These are phyloP conservation scores for Albatrellus ellisii DNA, from an alignment of 768 basidiomycete species.

Conservation along the genomic window DNA sequence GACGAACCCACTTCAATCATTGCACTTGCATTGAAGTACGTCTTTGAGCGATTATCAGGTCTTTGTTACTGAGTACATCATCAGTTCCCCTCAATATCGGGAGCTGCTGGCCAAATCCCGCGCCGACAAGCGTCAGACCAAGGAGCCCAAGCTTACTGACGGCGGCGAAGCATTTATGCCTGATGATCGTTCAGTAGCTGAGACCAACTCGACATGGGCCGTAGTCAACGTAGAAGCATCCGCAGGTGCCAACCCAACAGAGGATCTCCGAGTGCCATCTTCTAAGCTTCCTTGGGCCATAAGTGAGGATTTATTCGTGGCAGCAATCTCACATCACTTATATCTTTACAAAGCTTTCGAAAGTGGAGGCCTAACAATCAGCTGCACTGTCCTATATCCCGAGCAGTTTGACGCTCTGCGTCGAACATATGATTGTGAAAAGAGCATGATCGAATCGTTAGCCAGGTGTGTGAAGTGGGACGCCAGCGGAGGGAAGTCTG, in stretches of 20 bases:
- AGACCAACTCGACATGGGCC: constrained; percentile 86
- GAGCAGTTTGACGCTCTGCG: constrained; percentile 95
- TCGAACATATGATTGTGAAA: constrained; percentile 86
- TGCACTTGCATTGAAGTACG: constrained; percentile 82
- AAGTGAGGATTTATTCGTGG: constrained; percentile 31
- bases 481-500: constrained; percentile 89
- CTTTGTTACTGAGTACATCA: background rate
- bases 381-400: constrained; percentile 88
- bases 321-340: background rate
- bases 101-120: constrained; percentile 70
- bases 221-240: constrained; percentile 72
- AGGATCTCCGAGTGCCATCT: constrained; percentile 62
- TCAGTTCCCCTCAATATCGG: constrained; percentile 69
- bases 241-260: constrained; percentile 57
- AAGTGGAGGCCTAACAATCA: constrained; percentile 80
- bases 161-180: constrained; percentile 86
- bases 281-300: constrained; percentile 76
- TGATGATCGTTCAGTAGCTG: constrained; percentile 69
- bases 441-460: constrained; percentile 86
- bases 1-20: constrained; percentile 98
- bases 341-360: constrained; percentile 54
- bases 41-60: constrained; percentile 2
- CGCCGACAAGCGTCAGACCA: constrained; percentile 58
- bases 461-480: constrained; percentile 96
- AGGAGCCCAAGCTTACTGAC: constrained; percentile 41